Conservation (phyloP, 2,329 filamentous ascomycete genomes). For the Ambrosiella cleistominuta region DNA sequence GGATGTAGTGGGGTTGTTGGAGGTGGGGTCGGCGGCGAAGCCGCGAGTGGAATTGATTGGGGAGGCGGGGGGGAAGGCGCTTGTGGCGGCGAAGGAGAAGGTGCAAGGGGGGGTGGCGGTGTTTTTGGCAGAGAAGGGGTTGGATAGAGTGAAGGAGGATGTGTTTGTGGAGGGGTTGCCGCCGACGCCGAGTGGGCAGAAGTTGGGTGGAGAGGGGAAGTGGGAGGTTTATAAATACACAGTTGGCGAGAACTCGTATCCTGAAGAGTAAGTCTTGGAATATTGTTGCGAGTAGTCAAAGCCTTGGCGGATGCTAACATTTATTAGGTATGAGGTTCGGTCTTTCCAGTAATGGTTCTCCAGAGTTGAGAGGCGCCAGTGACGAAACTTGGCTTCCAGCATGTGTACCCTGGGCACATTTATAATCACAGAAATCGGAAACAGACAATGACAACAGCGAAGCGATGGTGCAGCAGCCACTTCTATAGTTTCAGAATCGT, state of each 20-base stretch:
- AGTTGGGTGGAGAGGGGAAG: constrained; percentile 29
- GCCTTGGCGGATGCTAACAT: constrained; percentile 18
- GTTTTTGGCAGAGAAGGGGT: constrained; percentile 31
- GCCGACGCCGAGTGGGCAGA: constrained; percentile 63
- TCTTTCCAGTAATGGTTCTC: constrained; percentile 32
- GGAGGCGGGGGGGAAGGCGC: constrained; percentile 40
- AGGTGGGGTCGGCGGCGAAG: constrained; percentile 60
- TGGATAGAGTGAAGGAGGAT: constrained; percentile 32
- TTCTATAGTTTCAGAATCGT: constrained; percentile 4
- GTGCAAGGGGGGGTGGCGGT: constrained; percentile 53
- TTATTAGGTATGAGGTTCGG: constrained; percentile 43
- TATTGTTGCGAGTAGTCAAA: not conserved
- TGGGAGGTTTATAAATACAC: constrained; percentile 54
- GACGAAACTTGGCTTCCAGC: not conserved
- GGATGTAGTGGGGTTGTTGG: constrained; percentile 71
- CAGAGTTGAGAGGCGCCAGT: not conserved
- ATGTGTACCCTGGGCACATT: constrained; percentile 3
- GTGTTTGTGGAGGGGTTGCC: constrained; percentile 66
- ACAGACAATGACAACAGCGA: not conserved
- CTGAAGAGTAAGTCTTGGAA: constrained; percentile 38
- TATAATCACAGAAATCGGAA: constrained; percentile 6
- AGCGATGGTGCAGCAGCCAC: not conserved
- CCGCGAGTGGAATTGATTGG: constrained; percentile 70
- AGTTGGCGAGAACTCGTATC: constrained; percentile 51
- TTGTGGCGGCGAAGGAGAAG: constrained; percentile 60